phyloP scores from a whole-genome alignment of 2,329 filamentous ascomycete genomes.

The Orbilia quercus region DNA sequence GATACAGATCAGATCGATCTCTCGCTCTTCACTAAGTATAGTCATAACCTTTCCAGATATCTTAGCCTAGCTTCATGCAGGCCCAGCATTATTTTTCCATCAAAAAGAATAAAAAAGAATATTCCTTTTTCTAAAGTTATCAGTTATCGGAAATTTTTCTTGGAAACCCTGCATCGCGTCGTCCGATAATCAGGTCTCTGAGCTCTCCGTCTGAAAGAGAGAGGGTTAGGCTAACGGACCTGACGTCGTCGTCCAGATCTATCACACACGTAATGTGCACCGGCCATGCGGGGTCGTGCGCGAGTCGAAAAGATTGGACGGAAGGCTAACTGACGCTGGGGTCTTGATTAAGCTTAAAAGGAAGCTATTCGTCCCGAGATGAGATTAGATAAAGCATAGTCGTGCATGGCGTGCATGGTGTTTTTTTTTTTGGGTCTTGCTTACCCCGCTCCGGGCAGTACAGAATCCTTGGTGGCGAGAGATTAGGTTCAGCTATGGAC shows the following conservation, averaged over 20 bases:
- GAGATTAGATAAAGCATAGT: slow-evolving; percentile 9
- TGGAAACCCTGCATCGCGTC: slow-evolving; percentile 8
- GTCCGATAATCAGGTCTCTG: neutral
- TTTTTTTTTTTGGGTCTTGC: neutral
- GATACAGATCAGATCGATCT: slow-evolving; percentile 8
- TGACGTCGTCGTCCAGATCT: slow-evolving; percentile 17
- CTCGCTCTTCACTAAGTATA: neutral
- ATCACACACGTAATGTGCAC: neutral
- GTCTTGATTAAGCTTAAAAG: slow-evolving; percentile 18
- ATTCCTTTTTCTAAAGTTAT: slow-evolving; percentile 17
- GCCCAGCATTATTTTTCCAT: neutral
- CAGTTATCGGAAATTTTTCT: slow-evolving; percentile 12
- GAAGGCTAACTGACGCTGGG: neutral
- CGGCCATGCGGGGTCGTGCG: slow-evolving; percentile 17
- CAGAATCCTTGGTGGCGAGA: neutral
- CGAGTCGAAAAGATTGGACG: neutral
- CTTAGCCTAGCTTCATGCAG: slow-evolving; percentile 29
- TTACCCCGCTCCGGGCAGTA: slow-evolving; percentile 10
- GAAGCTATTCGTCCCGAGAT: neutral
- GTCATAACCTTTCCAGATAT: neutral
- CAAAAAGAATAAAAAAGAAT: neutral
- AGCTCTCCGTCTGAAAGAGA: neutral
- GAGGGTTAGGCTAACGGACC: slow-evolving; percentile 1
- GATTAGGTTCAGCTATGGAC: neutral
- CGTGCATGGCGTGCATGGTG: slow-evolving; percentile 7